Evolutionary conservation across 2,329 filamentous ascomycete genomes (phyloP).

Genomic region (Didymellaceae sp.): DNA sequence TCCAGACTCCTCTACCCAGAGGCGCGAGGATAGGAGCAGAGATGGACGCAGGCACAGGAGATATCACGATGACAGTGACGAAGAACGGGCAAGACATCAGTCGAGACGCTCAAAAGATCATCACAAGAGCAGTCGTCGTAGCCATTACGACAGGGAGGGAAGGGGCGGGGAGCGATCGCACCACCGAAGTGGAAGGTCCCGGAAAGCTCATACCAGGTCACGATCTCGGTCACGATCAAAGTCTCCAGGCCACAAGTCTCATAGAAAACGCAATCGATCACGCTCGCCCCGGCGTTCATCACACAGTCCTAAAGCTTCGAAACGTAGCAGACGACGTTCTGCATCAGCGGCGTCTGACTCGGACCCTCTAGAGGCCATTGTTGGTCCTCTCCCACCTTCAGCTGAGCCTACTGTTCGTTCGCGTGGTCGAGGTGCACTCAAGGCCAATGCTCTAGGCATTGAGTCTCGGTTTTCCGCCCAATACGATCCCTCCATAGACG

Average conservation of each 20-base stretch:
- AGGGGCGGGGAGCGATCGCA: constrained; percentile 7
- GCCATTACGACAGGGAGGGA: constrained; percentile 19
- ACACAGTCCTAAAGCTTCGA: constrained; percentile 1
- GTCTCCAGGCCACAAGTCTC: constrained; percentile 22
- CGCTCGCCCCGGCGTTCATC: constrained; percentile 19
- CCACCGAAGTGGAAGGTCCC: constrained; percentile 20
- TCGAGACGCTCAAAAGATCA: constrained; percentile 29
- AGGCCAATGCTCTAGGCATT: constrained; percentile 62
- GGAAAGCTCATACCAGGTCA: constrained; percentile 26
- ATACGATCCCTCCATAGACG: constrained; percentile 66
- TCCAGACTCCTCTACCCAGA: constrained; percentile 3
- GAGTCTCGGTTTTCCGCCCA: constrained; percentile 78
- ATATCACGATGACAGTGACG: constrained; percentile 21
- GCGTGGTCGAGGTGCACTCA: constrained; percentile 41
- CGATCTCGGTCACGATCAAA: constrained; percentile 28
- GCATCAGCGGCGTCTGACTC: constrained; percentile 55
- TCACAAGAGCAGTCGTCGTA: constrained; percentile 11
- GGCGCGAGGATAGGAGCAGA: constrained; percentile 22
- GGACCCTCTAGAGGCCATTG: constrained; percentile 76
- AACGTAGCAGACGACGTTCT: constrained; percentile 18
- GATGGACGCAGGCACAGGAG: constrained; percentile 23
- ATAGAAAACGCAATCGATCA: constrained; percentile 20
- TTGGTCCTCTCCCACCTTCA: constrained; percentile 73
- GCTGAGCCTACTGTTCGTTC: constrained; percentile 51
- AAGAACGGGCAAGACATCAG: constrained; percentile 19